Conservation (phyloP, 129 eudicot species). For the Saposhnikovia divaricata region DNA sequence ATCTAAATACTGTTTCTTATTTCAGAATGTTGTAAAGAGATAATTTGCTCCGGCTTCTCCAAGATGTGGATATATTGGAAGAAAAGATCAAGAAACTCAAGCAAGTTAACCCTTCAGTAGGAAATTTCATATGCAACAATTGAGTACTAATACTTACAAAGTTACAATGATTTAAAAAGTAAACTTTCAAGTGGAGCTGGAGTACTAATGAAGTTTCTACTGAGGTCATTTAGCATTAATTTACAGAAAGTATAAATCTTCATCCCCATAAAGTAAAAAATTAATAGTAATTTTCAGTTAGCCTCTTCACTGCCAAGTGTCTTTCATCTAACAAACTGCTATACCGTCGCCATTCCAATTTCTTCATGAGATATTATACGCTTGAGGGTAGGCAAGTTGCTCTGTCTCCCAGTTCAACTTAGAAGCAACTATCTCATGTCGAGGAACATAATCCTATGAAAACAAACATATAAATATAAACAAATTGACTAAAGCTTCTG, state of each 20-base stretch:
- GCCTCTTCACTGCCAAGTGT: slow-evolving; percentile 42
- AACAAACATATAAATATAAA: not conserved
- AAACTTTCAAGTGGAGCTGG: slow-evolving; percentile 13
- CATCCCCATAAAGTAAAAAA: slow-evolving; percentile 35
- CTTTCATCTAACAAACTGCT: slow-evolving; percentile 21
- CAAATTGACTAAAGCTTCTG: not conserved
- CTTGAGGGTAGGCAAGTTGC: slow-evolving; percentile 55
- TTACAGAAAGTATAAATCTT: slow-evolving; percentile 22
- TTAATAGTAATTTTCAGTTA: slow-evolving; percentile 36
- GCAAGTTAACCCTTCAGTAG: slow-evolving; percentile 2
- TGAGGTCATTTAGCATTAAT: slow-evolving; percentile 19
- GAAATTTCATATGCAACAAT: slow-evolving; percentile 27
- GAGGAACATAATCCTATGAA: slow-evolving; percentile 70
- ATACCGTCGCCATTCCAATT: slow-evolving; percentile 11
- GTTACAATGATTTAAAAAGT: slow-evolving; percentile 22
- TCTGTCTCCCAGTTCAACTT: slow-evolving; percentile 82
- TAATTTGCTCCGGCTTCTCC: not conserved
- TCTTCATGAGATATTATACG: slow-evolving; percentile 59
- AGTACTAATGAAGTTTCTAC: slow-evolving; percentile 11
- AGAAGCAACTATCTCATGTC: slow-evolving; percentile 74
- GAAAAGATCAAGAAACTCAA: not conserved
- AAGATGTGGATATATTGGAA: not conserved
- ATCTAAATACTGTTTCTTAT: not conserved
- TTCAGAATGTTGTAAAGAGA: not conserved
- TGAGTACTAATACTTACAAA: slow-evolving; percentile 13